phyloP scores from a whole-genome alignment of 2,329 filamentous ascomycete species.

The Pseudocercospora ulei region DNA sequence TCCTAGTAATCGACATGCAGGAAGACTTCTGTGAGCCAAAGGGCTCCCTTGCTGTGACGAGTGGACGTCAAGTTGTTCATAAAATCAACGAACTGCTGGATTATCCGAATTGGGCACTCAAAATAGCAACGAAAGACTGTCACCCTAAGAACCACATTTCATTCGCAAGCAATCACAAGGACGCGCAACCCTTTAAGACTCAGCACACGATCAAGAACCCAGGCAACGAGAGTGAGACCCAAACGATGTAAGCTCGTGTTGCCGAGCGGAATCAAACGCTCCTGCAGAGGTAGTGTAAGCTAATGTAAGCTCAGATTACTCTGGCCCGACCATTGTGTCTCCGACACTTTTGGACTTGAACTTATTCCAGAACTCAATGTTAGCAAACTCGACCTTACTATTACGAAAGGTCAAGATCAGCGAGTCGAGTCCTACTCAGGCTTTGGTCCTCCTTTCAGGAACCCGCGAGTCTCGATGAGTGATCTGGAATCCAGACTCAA shows the following conservation, averaged over 20 bases:
- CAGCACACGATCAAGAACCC: conserved; percentile 58
- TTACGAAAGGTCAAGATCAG: conserved; percentile 68
- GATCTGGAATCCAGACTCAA: conserved; percentile 53
- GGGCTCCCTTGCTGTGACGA: conserved; percentile 71
- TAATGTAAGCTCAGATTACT: conserved; percentile 52
- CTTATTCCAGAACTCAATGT: conserved; percentile 62
- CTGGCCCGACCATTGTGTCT: conserved; percentile 88
- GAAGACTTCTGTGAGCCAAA: conserved; percentile 88
- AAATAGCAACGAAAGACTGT: conserved; percentile 84
- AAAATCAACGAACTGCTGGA: conserved; percentile 64
- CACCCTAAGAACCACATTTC: conserved; percentile 78
- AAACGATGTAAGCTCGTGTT: conserved; percentile 40
- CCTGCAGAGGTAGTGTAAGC: not conserved
- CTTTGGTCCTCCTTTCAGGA: conserved; percentile 69
- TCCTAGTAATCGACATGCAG: conserved; percentile 43
- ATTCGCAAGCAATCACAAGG: conserved; percentile 69
- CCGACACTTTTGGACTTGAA: conserved; percentile 59
- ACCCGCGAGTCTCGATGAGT: conserved; percentile 50
- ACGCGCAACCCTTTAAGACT: conserved; percentile 59
- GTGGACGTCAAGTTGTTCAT: conserved; percentile 60
- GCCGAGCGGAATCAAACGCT: not conserved
- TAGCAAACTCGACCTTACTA: conserved; percentile 50
- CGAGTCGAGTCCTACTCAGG: conserved; percentile 88
- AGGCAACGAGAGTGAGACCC: conserved; percentile 53
- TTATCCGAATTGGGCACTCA: conserved; percentile 56